A percentile compares a stretch with the other conserved stretches of the same genome.
These are phyloP conservation scores for Pistacia vera DNA, from an alignment of 345 rosid genomes.

Conservation along the genomic window DNA sequence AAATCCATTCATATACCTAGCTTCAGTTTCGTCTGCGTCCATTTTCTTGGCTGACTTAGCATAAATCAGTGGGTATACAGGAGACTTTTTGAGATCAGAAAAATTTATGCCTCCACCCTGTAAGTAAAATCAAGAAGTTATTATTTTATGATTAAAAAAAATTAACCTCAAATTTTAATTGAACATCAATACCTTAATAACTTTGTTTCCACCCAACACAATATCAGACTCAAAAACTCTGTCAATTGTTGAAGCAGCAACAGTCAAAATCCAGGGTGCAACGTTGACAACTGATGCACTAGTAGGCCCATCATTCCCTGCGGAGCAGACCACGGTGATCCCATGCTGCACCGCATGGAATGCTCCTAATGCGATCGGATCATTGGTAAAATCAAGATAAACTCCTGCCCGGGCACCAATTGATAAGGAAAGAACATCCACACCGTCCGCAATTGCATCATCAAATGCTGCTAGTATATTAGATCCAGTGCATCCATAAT, in stretches of 20 bases:
- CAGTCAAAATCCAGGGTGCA: conserved; percentile 88
- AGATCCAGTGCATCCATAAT: conserved; percentile 59
- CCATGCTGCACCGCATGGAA: conserved; percentile 77
- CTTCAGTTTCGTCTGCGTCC: conserved; percentile 34
- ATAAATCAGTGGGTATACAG: conserved; percentile 56
- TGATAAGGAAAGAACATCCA: conserved; percentile 72
- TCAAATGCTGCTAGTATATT: conserved; percentile 71
- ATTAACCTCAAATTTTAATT: too few species aligned
- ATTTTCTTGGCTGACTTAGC: conserved; percentile 53
- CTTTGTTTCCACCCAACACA: conserved; percentile 60
- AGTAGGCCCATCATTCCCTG: conserved; percentile 75
- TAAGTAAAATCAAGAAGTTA: conserved; percentile 6
- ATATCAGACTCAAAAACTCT: conserved; percentile 73
- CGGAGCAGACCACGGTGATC: conserved; percentile 75
- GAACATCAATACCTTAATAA: conserved; percentile 48
- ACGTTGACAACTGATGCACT: conserved; percentile 50
- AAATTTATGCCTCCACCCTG: conserved; percentile 86
- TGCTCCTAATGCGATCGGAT: conserved; percentile 78
- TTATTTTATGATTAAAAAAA: too few species aligned
- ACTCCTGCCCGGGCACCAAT: conserved; percentile 51
- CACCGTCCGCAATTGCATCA: conserved; percentile 78
- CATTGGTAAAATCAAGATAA: conserved; percentile 31
- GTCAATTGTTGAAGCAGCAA: conserved; percentile 83
- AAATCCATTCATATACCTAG: conserved; percentile 43
- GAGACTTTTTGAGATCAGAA: conserved; percentile 44